Base-by-base conservation (phyloP, 2,329 filamentous ascomycete species). In the Lachnellula suecica region DNA sequence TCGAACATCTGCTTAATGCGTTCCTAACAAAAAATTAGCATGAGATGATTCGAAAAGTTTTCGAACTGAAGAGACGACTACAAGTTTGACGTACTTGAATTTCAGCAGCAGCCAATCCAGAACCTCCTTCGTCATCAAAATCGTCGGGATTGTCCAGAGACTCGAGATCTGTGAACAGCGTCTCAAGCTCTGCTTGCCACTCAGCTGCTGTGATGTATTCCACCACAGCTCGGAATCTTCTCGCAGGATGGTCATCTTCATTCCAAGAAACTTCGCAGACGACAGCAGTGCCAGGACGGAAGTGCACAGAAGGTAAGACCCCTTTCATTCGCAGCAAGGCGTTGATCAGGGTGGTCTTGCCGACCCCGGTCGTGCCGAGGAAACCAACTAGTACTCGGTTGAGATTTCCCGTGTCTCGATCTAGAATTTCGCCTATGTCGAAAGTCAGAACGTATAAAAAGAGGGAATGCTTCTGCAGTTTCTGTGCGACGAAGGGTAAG, bases 281-380 rank as follows among this genome's bases (percentile, higher is more conserved):
- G 10, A 56, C 53, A 1, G 61, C 53, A 0, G 62, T 63, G 27
- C 58, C 57, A 19, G 61, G 59, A 15, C n/a, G 31, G 6, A 45
- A 47, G 11, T 49, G 24, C 4, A 43, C 27, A 9, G 43, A 40
- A 2, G 59, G 62, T 1, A 61, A 31, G 2, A 63, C 35, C 10
- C 55, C 29, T 22, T 44, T 19, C 11, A 45, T 24, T 2, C 34
- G 48, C 5, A 63, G 43, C 7, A 87, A 69, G 1, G 84, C 81
- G 60, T 87, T 82, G 3, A 87, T 71, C 6, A 87, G 66, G 0
- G 82, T 85, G 0, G 82, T 84, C 64, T 87, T 87, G 7, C 84
- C 84, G 13, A 81, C 81, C 40, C 79, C 81, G 47, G 78, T 81
- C 41, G 72, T 74, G 15, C 83, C 82, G 72, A 85, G 81, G 23